Evolutionary conservation across 345 rosid genomes (phyloP), one percentile per base, ranked within the genome.

Genomic region (Salix arbutifolia): DNA sequence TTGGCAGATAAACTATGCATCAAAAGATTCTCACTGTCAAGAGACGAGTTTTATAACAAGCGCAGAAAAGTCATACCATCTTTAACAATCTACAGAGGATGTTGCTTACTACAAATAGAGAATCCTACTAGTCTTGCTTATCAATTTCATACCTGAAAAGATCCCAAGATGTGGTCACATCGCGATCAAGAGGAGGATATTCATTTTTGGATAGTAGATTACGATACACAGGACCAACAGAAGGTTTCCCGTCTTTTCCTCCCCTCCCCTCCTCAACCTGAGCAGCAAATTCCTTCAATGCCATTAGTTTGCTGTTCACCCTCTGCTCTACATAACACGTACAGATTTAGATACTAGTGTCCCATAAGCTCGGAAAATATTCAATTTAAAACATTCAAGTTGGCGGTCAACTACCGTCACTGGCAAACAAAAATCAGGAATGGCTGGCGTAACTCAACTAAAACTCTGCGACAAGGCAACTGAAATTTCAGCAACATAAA

Each of bases 141-240:
- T 46, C 52, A 46, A 30, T 18, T 53, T 5, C 52, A 25, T 65
- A 96, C 99, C 92, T 88, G 93, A 90, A 96, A 79, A 93, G 82
- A 83, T 88, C 94, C 99, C 99, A 96, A 42, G 94, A 76, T 7
- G 98, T 90, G 67, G 76, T 31, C 71, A 89, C 81, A 35, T 84
- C 80, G 3, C 82, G 68, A 79, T 86, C 91, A 21, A 77, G 50
- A 0, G 93, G 90, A 80, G 98, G 98, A 64, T 86, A 96, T 5
- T 81, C 91, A 60, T 89, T 66, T 76, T 84, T 84, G 52, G 98
- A 82, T 8, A 96, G 82, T 33, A 88, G 80, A 85, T 88, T 93
- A 28, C 99, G 93, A 70, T 89, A 91, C 48, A 93, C 85, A 19
- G 99, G 98, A 50, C 98, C 99, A 71, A 93, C 86, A 1, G 99